Evolutionary conservation across 441 rosid genomes (phyloP), one percentile per base, ranked within the genome.

Genomic region (Cnidoscolus chayamansa): DNA sequence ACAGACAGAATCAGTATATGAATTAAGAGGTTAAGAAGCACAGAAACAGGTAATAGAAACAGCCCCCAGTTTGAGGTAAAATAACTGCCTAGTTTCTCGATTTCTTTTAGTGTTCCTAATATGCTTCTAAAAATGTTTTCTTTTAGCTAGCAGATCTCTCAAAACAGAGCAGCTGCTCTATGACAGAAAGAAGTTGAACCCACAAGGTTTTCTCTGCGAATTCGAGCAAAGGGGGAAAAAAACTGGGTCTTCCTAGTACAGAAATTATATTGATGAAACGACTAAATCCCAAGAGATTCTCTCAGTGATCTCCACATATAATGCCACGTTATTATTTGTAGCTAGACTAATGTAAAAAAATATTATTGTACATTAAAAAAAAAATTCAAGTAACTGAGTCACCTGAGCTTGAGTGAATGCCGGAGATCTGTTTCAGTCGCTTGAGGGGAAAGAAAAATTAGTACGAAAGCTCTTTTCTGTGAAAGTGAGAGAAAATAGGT

Each of bases 321-420:
- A 82, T 78, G 84, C 86, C 84, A 75, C 76, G 70, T 72, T 80
- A 76, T 72, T 77, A 86, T 71, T 68, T 65, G 77, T 81, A 76
- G 60, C 60, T 65, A 67, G 63, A 67, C 77, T 77, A 53, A 80
- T 40, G 59, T 5, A 31, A 58, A 75, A 54, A 72, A 40, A 49
- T 37, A 20, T 59, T 59, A 56, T 30, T 40, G 63, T 32, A 59
- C 1, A 54, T 1, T 12, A 0, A 1, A 13, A 11, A 50, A 76
- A 17, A 63, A 51, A 32, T 11, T 54, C 16, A 37, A 50, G 43
- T 19, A 60, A 19, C 57, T 19, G 70, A 65, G 48, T 80, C 74
- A 87, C 90, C 90, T 47, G 76, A 64, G 63, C 81, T 61, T 35
- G 76, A 80, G 86, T 86, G 88, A 86, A 84, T 83, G 89, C 81